Evolutionary conservation across 1,284 basidiomycete genomes (phyloP).

Genomic region (Leccinum cinnamomeum): DNA sequence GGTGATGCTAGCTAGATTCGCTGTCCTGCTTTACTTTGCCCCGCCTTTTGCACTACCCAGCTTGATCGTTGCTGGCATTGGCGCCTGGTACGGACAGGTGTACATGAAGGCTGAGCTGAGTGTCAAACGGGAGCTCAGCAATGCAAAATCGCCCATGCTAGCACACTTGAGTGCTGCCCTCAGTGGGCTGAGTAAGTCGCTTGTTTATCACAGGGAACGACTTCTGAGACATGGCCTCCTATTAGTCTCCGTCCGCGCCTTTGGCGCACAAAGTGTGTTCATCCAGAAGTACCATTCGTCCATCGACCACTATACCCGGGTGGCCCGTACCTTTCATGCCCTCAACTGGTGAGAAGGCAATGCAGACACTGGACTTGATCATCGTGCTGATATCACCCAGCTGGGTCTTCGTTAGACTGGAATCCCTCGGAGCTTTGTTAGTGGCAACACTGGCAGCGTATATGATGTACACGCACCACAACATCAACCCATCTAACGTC

Average conservation of each 20-base stretch:
- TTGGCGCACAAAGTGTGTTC: conserved; percentile 51
- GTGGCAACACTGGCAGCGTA: conserved; percentile 53
- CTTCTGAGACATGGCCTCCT: neutral
- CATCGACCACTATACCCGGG: conserved; percentile 50
- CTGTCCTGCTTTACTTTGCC: conserved; percentile 43
- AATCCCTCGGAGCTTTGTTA: conserved; percentile 52
- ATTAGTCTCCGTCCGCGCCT: conserved; percentile 62
- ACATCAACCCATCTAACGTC: conserved; percentile 44
- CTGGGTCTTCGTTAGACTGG: conserved; percentile 58
- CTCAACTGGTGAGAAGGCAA: conserved; percentile 44
- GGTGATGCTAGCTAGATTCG: conserved; percentile 40
- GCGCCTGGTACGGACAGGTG: conserved; percentile 44
- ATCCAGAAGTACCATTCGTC: conserved; percentile 43
- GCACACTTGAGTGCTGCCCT: conserved; percentile 43
- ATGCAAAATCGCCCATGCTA: conserved; percentile 44
- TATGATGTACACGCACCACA: conserved; percentile 34
- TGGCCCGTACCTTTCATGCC: conserved; percentile 51
- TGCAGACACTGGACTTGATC: too few relatives aligned
- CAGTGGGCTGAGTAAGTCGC: conserved; percentile 53
- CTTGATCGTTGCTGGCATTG: conserved; percentile 41
- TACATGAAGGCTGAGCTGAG: conserved; percentile 45
- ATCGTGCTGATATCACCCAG: conserved; percentile 22
- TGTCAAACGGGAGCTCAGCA: conserved; percentile 47
- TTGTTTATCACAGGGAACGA: neutral
- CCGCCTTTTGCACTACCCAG: conserved; percentile 40